Base-by-base conservation (phyloP, 2,329 filamentous ascomycete genomes). In the Metarhizium robertsii region DNA sequence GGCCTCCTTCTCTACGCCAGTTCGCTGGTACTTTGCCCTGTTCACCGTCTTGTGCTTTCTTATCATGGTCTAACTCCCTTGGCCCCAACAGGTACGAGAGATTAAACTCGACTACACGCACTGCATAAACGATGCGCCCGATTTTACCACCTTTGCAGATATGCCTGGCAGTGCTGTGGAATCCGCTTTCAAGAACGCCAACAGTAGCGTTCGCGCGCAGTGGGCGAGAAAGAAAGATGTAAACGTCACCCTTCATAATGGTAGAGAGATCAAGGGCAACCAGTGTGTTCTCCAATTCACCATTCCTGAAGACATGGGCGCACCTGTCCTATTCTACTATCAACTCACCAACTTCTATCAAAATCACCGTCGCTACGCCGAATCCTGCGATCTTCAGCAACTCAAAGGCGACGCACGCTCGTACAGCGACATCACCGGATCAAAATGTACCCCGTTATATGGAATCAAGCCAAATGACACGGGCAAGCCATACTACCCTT, bases 291-390 rank as follows among this genome's bases (percentile, higher is more conserved):
- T 99, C 55, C 78, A 83, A 59, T 96, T 97, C 72, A 76, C 81
- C 40, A 84, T 96, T 8, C 90, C 90, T 1, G 86, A 92, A 64
- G 76, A 84, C 57, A 86, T 99, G 71, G 78, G 80, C 3, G 83
- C 91, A 1, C 91, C 92, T 0, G 88, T 99, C 11, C 81, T 92
- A 58, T 84, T 97, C 71, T 99, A 96, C 76, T 99, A 99, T 72
- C 87, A 88, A 62, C 84, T 99, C 60, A 92, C 90, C 56, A 96
- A 97, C 74, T 99, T 99, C 75, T 97, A 97, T 76, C 94, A 99
- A 73, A 99, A 99, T 69, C 94, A 99, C 69, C 87, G 94, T 61
- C 86, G 92, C 71, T 99, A 99, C 64, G 94, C 96, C 58, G 88
- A 90, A 67, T 95, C 90, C 1, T 87, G 95, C 65, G 87, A 92